Evolutionary conservation across 1,284 basidiomycete species (phyloP), one percentile per base, ranked within the genome.

Genomic region (Ceratobasidium sp.): DNA sequence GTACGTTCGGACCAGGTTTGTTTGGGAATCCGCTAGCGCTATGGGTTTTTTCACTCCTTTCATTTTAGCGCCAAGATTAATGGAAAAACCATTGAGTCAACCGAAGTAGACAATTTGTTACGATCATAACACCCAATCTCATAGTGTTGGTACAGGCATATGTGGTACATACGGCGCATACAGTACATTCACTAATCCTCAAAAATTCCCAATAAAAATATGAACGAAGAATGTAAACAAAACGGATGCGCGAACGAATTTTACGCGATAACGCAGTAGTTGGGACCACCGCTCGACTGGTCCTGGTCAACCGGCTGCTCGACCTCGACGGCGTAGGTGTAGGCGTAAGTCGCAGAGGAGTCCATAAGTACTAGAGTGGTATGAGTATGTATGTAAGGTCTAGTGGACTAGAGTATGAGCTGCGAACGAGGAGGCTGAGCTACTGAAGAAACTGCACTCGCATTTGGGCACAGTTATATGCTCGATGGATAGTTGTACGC

Each of bases 301-400:
- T 69, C 67, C 38, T 69, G 50, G 26, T 69, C 52, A 33, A 69
- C 67, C 9, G 67, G 67, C 33, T 69, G 52, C 67, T 69, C 67
- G 33, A 40, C 52, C 67, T 69, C 67, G 50, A 50, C 13, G 28
- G 67, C 17, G 52, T 52, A 69, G 20, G 67, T 52, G 50, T 69
- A 69, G 67, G 38, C 56, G 50, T 69, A 69, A 10, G 52, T 50
- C 23, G 67, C 48, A n/a, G 50, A 26, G 33, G 67, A 69, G 48
- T 69, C 67, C 67, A 69, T 69, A 26, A 42, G 67, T 69, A 54
- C 52, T 54, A 33, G 33, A 33, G 33, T 33, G 33, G 33, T 33
- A 33, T 33, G 52, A 54, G 52, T 54, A 54, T 54, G n/a, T 33
- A 20, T 17, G 50, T 52, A 52, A 17, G 12, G 17, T 20, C 33